Base-by-base conservation (phyloP, 1,284 basidiomycete species). In the Phellinidium pouzarii region DNA sequence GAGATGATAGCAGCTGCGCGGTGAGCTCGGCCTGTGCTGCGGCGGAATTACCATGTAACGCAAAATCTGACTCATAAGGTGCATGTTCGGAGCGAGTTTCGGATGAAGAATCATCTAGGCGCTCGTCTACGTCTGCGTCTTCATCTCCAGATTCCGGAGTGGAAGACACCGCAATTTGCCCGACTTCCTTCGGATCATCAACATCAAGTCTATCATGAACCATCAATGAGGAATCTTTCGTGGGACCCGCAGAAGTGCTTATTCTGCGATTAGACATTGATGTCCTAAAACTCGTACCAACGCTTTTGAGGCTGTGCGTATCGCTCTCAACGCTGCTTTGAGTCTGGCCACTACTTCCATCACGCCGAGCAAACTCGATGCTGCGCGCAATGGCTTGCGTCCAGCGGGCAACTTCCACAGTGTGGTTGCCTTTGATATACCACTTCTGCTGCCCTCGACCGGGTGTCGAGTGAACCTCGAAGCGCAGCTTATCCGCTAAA, bases 371-470 rank as follows among this genome's bases (percentile, higher is more conserved):
- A 73, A 80, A 85, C 31, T 91, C 87, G 55, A 92, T 85, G 60
- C 83, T 86, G 62, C 80, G 80, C 23, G 71, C 70, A 44, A 95
- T 77, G 0, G 84, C 85, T 56, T 88, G 82, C 0, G 79, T 79
- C 93, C 93, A 96, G n/a, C 91, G 77, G 2, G 85, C 78, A 2
- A 91, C 90, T 66, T 96, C 93, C 2, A 89, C 88, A 0, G 88
- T 87, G 58, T 94, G 91, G 55, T 87, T 91, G 0, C 93, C 94
- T 59, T 91, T 91, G 65, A 98, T 77, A 65, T 89, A 96, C 80
- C 94, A 91, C 65, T 88, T 91, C 60, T 87, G 86, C 1, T 71
- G 67, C 0, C 76, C 72, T 7, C 74, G 71, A 12, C 72, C 68
- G 1, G 80, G 78, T 4, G 71, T 68, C 3, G 84, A 89, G 58